Conservation (phyloP, 768 basidiomycete species). For the Rhodotorula kratochvilovae region DNA sequence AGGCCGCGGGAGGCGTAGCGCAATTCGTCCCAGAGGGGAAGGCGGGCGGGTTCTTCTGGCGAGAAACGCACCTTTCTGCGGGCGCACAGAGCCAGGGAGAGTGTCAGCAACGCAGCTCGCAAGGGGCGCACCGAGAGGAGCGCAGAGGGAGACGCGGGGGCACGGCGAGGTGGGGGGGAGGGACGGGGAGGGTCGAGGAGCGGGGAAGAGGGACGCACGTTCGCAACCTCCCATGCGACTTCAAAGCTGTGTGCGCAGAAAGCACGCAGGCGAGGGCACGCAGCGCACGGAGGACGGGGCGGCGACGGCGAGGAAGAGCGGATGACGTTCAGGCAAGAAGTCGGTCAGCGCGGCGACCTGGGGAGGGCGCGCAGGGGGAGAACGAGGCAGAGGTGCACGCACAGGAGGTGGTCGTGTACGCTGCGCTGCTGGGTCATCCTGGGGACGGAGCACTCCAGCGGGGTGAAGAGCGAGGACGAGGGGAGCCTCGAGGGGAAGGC, state of each 20-base stretch:
- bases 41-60: too few relatives aligned
- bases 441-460: neutral
- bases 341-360: neutral
- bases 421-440: slow-evolving; percentile 16
- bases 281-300: neutral
- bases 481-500: neutral
- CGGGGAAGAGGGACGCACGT: neutral
- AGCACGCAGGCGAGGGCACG: neutral
- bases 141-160: too few relatives aligned
- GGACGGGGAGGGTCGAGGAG: neutral
- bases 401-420: slow-evolving; percentile 28
- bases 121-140: too few relatives aligned
- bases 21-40: too few relatives aligned
- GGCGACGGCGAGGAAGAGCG: slow-evolving; percentile 1
- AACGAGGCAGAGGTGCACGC: neutral
- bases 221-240: slow-evolving; percentile 37
- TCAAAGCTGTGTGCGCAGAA: slow-evolving; percentile 14
- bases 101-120: neutral
- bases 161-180: neutral
- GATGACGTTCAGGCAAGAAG: neutral
- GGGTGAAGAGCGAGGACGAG: neutral
- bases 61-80: slow-evolving; percentile 12
- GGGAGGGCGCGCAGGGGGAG: too few relatives aligned
- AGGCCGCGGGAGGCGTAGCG: too few relatives aligned
- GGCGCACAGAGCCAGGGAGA: neutral